Percentiles rank a stretch among this genome's conserved stretches.
phyloP scores from a whole-genome alignment of 1,284 basidiomycete species.

The Irpex sp. region DNA sequence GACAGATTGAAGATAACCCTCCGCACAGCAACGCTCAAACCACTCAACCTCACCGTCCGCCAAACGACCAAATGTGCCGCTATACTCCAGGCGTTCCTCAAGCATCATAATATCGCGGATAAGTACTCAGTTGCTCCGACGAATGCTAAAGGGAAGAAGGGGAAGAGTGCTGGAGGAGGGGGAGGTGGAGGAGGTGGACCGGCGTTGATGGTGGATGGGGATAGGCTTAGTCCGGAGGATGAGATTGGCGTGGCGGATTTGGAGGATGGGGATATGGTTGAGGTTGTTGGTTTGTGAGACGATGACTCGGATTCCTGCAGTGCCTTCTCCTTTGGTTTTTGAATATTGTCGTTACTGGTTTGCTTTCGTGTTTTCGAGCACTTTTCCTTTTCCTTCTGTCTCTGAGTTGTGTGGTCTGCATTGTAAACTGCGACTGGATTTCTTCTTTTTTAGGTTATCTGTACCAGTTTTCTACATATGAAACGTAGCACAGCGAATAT shows the following conservation, averaged over 20 bases:
- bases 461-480: too few species aligned
- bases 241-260: constrained; percentile 61
- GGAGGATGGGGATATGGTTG: constrained; percentile 73
- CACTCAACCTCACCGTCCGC: constrained; percentile 61
- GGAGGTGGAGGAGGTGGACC: constrained; percentile 28
- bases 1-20: constrained; percentile 59
- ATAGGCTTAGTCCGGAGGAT: constrained; percentile 48
- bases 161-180: constrained; percentile 6
- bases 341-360: neutral
- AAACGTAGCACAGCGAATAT: too few species aligned
- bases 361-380: neutral
- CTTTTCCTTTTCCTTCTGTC: too few species aligned
- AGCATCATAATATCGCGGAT: constrained; percentile 50
- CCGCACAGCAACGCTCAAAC: constrained; percentile 49
- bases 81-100: constrained; percentile 66
- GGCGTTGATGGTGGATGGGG: constrained; percentile 59
- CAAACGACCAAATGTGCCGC: constrained; percentile 68
- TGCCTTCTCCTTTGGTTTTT: too few species aligned
- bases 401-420: too few species aligned
- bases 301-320: too few species aligned
- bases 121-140: constrained; percentile 34
- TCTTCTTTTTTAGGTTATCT: too few species aligned
- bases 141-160: neutral
- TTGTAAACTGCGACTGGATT: too few species aligned
- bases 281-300: constrained; percentile 60